These are phyloP conservation scores for Rhodocollybia butyracea DNA, from an alignment of 768 basidiomycete species.

Conservation along the genomic window DNA sequence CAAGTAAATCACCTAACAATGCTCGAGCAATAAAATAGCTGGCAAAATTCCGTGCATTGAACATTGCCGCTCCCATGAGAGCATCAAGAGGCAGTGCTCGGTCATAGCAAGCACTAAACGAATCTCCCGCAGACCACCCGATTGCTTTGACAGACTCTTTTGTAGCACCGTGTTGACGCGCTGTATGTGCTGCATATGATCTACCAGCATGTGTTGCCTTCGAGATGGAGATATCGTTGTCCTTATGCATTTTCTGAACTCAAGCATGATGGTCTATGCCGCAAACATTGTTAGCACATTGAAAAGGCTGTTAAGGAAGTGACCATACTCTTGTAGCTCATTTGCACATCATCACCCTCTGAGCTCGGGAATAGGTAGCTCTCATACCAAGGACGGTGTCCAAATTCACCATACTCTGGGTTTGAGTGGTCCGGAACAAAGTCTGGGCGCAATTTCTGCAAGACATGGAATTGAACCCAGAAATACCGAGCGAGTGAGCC, in stretches of 20 bases:
- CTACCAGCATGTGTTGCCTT: constrained; percentile 29
- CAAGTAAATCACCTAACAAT: no score
- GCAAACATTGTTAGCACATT: no score
- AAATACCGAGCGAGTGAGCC: no score
- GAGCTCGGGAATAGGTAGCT: constrained; percentile 21
- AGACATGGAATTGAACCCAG: constrained; percentile 26
- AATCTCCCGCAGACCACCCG: constrained; percentile 27
- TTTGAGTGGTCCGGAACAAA: constrained; percentile 26
- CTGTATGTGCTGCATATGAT: constrained; percentile 24
- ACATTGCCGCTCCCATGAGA: constrained; percentile 27
- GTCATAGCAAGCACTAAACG: constrained; percentile 26
- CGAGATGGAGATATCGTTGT: constrained; percentile 19
- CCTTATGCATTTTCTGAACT: no score
- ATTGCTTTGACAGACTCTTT: constrained; percentile 25
- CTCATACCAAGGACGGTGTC: constrained; percentile 26
- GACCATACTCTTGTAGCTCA: no score
- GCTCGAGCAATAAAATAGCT: no score
- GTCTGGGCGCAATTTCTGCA: constrained; percentile 11
- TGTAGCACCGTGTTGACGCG: constrained; percentile 25
- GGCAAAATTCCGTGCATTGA: no score
- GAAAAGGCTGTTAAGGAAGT: no score
- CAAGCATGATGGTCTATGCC: no score
- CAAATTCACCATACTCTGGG: constrained; percentile 20
- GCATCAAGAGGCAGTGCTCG: constrained; percentile 23
- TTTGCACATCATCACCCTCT: no score